These are phyloP conservation scores for Chaetomium sp. DNA, from an alignment of 2,329 filamentous ascomycete species.

Conservation along the genomic window DNA sequence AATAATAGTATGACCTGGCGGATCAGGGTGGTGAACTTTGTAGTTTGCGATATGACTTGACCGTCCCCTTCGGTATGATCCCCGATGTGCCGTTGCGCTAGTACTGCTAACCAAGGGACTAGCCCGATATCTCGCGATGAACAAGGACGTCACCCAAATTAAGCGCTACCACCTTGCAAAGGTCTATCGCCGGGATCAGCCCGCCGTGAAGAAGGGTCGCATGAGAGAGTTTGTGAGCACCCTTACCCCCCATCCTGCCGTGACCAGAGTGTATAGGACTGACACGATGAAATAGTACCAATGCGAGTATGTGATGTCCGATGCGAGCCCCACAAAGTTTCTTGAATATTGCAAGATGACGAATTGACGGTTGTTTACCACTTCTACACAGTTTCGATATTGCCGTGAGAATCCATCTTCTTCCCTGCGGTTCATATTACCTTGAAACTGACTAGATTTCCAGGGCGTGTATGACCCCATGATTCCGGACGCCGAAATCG, in stretches of 20 bases:
- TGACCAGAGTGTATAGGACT: background rate
- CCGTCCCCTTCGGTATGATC: conserved; percentile 23
- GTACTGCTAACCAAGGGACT: background rate
- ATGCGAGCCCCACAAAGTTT: background rate
- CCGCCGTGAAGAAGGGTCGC: conserved; percentile 81
- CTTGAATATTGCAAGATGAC: background rate
- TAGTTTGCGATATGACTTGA: conserved; percentile 71
- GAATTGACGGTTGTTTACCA: background rate
- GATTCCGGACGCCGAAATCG: conserved; percentile 84
- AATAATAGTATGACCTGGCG: conserved; percentile 60
- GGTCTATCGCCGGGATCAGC: conserved; percentile 76
- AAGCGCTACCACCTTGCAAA: conserved; percentile 96
- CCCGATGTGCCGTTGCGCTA: background rate
- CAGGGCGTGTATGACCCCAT: conserved; percentile 74
- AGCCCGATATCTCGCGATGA: conserved; percentile 90
- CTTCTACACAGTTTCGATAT: conserved; percentile 61
- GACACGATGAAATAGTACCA: conserved; percentile 53
- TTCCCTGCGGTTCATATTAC: background rate
- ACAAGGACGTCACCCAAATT: conserved; percentile 71
- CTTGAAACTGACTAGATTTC: background rate
- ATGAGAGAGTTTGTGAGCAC: conserved; percentile 61
- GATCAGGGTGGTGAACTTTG: conserved; percentile 80
- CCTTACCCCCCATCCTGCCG: background rate
- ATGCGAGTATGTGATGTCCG: conserved; percentile 53
- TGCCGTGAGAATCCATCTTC: conserved; percentile 38